Percentiles rank a stretch among this genome's conserved stretches.
These are phyloP conservation scores for Colletotrichum camelliae DNA, from an alignment of 2,329 filamentous ascomycete genomes.

Conservation along the genomic window DNA sequence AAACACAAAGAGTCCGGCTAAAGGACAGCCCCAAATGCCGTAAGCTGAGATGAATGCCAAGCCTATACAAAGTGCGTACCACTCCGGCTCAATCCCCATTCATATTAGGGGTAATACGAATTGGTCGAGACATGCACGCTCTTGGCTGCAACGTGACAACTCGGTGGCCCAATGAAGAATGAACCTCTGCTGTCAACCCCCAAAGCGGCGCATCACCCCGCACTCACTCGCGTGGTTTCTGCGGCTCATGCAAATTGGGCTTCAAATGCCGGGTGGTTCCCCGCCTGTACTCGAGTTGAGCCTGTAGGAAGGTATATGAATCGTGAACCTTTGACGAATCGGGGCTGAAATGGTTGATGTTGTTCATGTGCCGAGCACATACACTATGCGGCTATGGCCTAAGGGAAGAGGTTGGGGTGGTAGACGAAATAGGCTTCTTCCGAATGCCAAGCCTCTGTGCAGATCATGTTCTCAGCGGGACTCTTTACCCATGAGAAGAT, in stretches of 20 bases:
- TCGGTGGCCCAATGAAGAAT: background rate
- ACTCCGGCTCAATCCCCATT: background rate
- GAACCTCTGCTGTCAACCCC: background rate
- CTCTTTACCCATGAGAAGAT: background rate
- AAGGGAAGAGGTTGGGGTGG: background rate
- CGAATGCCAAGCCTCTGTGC: background rate
- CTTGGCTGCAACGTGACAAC: background rate
- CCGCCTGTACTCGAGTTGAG: background rate
- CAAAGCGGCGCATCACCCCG: background rate
- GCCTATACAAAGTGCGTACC: background rate
- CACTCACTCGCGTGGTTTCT: background rate
- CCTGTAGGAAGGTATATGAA: conserved; percentile 1
- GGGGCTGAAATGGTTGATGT: background rate
- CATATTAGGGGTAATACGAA: background rate
- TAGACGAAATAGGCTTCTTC: background rate
- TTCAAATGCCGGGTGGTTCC: background rate
- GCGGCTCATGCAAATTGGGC: background rate
- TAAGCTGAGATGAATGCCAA: background rate
- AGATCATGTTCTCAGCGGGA: background rate
- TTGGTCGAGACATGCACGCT: background rate
- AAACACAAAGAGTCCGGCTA: background rate
- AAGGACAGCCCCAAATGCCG: background rate
- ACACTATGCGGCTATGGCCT: background rate
- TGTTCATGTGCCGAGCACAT: background rate
- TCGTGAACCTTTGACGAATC: background rate